Evolutionary conservation across 495 filamentous ascomycete species (phyloP).

Genomic region (Talaromyces adpressus): DNA sequence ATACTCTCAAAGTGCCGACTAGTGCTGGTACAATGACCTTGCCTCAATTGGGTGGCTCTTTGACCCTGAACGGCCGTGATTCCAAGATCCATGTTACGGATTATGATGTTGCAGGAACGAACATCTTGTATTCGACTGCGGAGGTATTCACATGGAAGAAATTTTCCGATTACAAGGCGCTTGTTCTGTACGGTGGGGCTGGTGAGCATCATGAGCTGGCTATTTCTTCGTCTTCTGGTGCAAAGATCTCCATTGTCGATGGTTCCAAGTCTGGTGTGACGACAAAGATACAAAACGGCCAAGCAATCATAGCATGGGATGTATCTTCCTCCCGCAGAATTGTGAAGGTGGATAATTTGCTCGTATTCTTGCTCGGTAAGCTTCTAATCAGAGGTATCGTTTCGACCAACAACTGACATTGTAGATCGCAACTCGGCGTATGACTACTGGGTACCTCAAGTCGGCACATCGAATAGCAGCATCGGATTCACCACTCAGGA

Average conservation of each 20-base stretch:
- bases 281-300: conserved; percentile 26
- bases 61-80: conserved; percentile 65
- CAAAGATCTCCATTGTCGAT: conserved; percentile 27
- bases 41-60: conserved; percentile 53
- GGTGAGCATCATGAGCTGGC: conserved; percentile 65
- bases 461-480: conserved; percentile 24
- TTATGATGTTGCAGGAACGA: conserved; percentile 57
- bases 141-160: conserved; percentile 70
- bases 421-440: conserved; percentile 51
- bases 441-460: conserved; percentile 64
- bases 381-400: neutral
- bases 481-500: conserved; percentile 33
- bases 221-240: conserved; percentile 25
- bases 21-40: conserved; percentile 53
- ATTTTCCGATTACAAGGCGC: conserved; percentile 49
- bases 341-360: conserved; percentile 47
- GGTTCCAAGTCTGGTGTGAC: conserved; percentile 31
- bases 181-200: conserved; percentile 65
- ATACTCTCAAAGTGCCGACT: conserved; percentile 56
- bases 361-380: conserved; percentile 47
- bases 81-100: conserved; percentile 71
- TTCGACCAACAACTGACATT: neutral
- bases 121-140: conserved; percentile 65
- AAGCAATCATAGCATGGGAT: conserved; percentile 48
- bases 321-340: conserved; percentile 44